Percentiles rank a stretch among this genome's conserved stretches.
Evolutionary conservation across 805 yeast species (phyloP).

Genomic region (Pichia ethanolica): DNA sequence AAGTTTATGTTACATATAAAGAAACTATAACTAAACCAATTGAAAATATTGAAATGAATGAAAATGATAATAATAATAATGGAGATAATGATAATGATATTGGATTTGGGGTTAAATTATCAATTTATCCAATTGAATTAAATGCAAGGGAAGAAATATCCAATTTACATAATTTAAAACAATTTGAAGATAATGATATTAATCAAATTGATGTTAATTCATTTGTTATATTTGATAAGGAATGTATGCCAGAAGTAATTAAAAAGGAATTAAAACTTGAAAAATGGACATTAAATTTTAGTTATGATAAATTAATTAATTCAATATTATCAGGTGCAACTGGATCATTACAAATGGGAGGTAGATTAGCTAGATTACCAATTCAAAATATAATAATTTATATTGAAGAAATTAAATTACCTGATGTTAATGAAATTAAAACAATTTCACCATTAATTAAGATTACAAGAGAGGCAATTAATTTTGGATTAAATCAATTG

Average conservation of each 20-base stretch:
- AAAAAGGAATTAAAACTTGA: conserved; percentile 15
- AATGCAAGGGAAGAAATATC: conserved; percentile 22
- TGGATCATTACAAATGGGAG: conserved; percentile 62
- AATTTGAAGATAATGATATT: conserved; percentile 30
- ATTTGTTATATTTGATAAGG: conserved; percentile 31
- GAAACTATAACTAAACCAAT: conserved; percentile 44
- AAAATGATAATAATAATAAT: conserved; percentile 11
- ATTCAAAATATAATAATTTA: conserved; percentile 55
- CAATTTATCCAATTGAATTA: conserved; percentile 28
- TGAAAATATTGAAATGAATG: conserved; percentile 13
- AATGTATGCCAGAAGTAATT: conserved; percentile 19
- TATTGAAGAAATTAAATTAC: conserved; percentile 45
- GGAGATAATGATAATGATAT: background rate
- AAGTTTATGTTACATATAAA: conserved; percentile 83
- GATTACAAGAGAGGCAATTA: conserved; percentile 39
- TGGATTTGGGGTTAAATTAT: conserved; percentile 19
- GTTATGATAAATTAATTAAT: conserved; percentile 45
- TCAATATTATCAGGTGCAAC: conserved; percentile 50
- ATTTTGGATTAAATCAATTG: conserved; percentile 29
- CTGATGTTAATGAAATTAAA: conserved; percentile 35
- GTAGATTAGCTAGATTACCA: conserved; percentile 48
- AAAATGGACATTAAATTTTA: conserved; percentile 40
- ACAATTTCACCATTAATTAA: conserved; percentile 35
- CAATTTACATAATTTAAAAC: conserved; percentile 28
- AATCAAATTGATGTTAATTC: conserved; percentile 43